Conservation (phyloP, 371 early-diverging fungal species). For the Mucor piriformis region DNA sequence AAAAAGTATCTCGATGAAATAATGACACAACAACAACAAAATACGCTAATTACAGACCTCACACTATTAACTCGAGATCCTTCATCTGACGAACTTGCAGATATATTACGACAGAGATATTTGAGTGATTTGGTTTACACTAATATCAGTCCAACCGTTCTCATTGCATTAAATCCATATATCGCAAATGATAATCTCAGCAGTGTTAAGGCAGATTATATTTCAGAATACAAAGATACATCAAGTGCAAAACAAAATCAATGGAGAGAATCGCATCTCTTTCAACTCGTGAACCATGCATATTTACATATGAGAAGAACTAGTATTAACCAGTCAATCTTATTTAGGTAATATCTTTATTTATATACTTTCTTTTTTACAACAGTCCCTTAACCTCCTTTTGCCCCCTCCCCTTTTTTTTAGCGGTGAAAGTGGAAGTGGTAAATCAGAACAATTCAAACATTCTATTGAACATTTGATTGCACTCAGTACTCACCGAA, state of each 20-base stretch:
- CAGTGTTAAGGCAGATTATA: constrained; percentile 23
- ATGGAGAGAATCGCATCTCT: constrained; percentile 68
- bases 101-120: constrained; percentile 58
- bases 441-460: constrained; percentile 76
- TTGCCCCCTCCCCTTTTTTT: constrained; percentile 7
- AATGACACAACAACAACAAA: constrained; percentile 4
- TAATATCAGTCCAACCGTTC: constrained; percentile 58
- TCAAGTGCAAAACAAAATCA: constrained; percentile 51
- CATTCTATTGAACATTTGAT: constrained; percentile 69
- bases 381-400: constrained; percentile 1
- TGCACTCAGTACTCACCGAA: constrained; percentile 73
- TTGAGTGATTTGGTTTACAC: constrained; percentile 57
- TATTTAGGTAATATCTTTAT: constrained; percentile 52
- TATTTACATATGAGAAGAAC: constrained; percentile 81
- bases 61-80: constrained; percentile 28
- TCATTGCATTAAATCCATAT: constrained; percentile 45
- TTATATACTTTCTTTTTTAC: neutral
- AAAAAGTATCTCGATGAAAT: neutral
- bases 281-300: constrained; percentile 68
- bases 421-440: constrained; percentile 89
- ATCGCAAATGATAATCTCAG: constrained; percentile 8
- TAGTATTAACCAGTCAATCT: constrained; percentile 77
- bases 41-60: constrained; percentile 25
- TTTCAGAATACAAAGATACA: constrained; percentile 41
- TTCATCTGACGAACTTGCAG: constrained; percentile 50